Base-by-base conservation (phyloP, 805 yeast genomes). In the Metschnikowia gelsemii region DNA sequence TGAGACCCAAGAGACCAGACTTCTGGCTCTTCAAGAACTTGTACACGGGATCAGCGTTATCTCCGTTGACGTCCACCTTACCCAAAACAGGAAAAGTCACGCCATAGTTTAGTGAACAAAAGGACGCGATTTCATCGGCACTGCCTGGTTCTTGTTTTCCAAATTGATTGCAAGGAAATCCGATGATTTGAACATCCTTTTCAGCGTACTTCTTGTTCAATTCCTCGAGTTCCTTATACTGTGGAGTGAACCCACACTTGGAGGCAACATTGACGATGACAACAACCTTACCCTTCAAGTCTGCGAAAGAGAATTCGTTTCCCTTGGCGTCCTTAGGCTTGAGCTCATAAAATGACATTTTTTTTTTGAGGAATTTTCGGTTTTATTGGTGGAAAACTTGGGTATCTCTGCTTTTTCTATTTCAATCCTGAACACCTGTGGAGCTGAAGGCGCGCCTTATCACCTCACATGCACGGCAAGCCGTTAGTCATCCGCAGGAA, bases 61-160 rank as follows among this genome's bases (percentile, higher is more conserved):
- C 64, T 38, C 99, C 99, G 62, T 91, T 93, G 53, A 93, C 98
- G 30, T 90, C 89, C 45, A 89, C 64, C 73, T 90, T 91, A 61
- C 78, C 74, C 78, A 91, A 68, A 23, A 91, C 76, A 22, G 96
- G 96, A 82, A 93, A 91, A 13, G 84, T 71, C 30, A 91, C 97
- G 40, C 96, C 96, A 62, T 82, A 93, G 71, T 87, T 89, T 56
- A 80, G 58, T 32, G 77, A 65, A 64, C 96, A 89, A 68, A 84
- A 85, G 33, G 73, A 63, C 16, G 79, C 80, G 50, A 87, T 87
- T 56, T 85, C 89, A 42, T 80, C 71, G 24, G 61, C 54, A 13
- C 48, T 38, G 3, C 72, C 72, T 20, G 74, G 74, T 52, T 70
- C 75, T 53, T 70, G 74, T 40, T 55, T 50, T 21, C 64, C 66